Conservation (phyloP, 257 asterid species). For the Primulina tabacum region DNA sequence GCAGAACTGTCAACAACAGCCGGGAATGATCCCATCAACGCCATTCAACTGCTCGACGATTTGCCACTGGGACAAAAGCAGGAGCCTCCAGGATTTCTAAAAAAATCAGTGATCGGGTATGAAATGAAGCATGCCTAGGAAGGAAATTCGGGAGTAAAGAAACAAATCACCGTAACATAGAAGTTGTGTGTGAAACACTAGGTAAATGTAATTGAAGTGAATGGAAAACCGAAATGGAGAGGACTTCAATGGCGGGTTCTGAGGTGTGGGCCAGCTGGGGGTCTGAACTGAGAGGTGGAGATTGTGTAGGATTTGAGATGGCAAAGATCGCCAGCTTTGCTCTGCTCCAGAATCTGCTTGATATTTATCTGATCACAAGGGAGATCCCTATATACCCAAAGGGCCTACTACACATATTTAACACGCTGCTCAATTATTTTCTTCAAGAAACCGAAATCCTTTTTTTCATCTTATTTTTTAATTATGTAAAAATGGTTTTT, state of each 20-base stretch:
- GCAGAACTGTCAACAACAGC: slow-evolving; percentile 48
- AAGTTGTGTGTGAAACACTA: not conserved
- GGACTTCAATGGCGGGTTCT: slow-evolving; percentile 18
- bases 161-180: slow-evolving; percentile 1
- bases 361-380: no score
- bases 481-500: no score
- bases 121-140: slow-evolving; percentile 23
- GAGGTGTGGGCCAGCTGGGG: not conserved
- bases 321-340: no score
- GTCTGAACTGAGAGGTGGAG: not conserved
- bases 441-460: no score
- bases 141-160: slow-evolving; percentile 10
- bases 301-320: not conserved
- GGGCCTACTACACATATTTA: no score
- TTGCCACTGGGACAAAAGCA: slow-evolving; percentile 26
- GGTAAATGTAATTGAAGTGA: slow-evolving; percentile 12
- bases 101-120: slow-evolving; percentile 4
- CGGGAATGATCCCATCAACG: slow-evolving; percentile 56
- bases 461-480: no score
- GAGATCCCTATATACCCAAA: no score
- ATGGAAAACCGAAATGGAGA: slow-evolving; percentile 9
- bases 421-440: no score
- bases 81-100: slow-evolving; percentile 5
- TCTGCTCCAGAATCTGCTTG: no score
- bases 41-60: slow-evolving; percentile 41